Evolutionary conservation across 306 rosid genomes (phyloP).

Genomic region (Cucumis melo): DNA sequence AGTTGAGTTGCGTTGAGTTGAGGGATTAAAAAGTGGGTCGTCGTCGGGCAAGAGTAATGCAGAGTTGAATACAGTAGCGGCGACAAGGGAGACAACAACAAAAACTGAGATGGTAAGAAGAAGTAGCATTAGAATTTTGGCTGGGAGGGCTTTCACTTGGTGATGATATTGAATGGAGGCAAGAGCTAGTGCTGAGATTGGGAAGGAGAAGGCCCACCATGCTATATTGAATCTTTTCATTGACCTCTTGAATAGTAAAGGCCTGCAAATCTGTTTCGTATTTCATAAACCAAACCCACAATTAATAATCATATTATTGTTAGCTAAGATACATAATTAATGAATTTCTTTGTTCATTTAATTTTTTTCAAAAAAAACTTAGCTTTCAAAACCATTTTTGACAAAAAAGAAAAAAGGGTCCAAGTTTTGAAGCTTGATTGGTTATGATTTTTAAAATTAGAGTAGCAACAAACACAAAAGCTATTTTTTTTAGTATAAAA

Average conservation of each 20-base stretch:
- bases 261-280: constrained; percentile 2
- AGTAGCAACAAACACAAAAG: too few species aligned
- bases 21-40: background rate
- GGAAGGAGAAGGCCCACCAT: constrained; percentile 12
- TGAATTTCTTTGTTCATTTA: too few species aligned
- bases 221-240: constrained; percentile 10
- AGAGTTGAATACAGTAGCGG: background rate
- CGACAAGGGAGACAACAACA: background rate
- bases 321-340: too few species aligned
- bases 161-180: constrained; percentile 19
- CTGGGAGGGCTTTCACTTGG: background rate
- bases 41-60: background rate
- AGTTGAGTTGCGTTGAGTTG: background rate
- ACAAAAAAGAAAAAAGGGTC: too few species aligned
- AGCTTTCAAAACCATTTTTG: too few species aligned
- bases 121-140: background rate
- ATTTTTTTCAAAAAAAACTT: too few species aligned
- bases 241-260: constrained; percentile 1
- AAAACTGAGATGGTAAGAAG: background rate
- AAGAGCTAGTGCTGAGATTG: constrained; percentile 21
- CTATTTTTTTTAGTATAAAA: too few species aligned
- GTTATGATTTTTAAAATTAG: too few species aligned
- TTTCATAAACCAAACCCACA: too few species aligned
- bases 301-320: too few species aligned
- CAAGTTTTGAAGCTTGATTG: too few species aligned